These are phyloP conservation scores for Bonia amplexicaulis DNA, from an alignment of 176 grass and related monocot species.

Conservation along the genomic window DNA sequence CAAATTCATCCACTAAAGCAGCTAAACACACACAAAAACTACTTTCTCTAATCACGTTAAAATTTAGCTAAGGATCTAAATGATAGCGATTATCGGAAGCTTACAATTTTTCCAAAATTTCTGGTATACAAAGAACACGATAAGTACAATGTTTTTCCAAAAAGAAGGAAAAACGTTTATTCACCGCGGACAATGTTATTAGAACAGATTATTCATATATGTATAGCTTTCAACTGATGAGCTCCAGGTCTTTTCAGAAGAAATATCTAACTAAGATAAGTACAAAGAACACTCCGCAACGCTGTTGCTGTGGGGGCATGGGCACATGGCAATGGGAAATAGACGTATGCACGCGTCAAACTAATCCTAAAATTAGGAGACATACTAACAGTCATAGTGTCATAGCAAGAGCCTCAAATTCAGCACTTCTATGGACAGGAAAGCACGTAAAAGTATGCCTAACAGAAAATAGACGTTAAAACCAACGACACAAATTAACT, in stretches of 20 bases:
- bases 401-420: neutral
- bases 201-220: neutral
- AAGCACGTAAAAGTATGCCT: neutral
- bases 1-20: neutral
- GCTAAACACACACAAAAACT: neutral
- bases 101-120: neutral
- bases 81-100: neutral
- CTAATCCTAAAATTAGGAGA: neutral
- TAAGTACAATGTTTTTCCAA: neutral
- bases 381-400: neutral
- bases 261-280: constrained; percentile 23
- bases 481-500: neutral
- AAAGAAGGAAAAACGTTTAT: neutral
- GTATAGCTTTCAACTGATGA: constrained; percentile 15
- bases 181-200: neutral
- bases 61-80: neutral
- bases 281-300: constrained; percentile 13
- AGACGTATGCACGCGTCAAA: neutral
- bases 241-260: neutral
- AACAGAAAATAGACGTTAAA: neutral
- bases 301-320: neutral
- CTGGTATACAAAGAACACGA: neutral
- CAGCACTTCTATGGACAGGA: neutral
- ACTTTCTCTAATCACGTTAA: neutral
- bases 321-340: constrained; percentile 20